Base-by-base conservation (phyloP, 139 green algal genomes). In the Closterium sp. region DNA sequence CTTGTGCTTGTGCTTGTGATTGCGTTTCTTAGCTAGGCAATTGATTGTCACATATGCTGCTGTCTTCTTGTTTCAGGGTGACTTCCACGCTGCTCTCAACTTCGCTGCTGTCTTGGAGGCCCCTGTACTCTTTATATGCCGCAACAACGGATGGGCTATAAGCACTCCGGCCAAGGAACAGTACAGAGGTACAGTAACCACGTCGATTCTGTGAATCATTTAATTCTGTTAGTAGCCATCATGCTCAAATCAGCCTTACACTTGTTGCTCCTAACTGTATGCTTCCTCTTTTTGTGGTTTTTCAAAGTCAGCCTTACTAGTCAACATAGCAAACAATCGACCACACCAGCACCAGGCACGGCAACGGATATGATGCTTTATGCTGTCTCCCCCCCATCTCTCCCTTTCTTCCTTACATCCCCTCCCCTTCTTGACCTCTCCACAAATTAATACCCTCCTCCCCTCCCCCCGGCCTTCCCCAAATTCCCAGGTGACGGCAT, bases 71-170 rank as follows among this genome's bases (percentile, higher is more conserved):
- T 66, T 12, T 23, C 69, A 99, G 93, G 97, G 97, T 0, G 97
- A 99, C 95, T 98, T 97, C 31, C 97, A 99, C 92, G 97, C 97
- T 21, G 97, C 97, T 4, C 85, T 98, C 66, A 99, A 99, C 94
- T 99, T 99, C 96, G 96, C 97, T 1, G 96, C 97, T 5, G 97
- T 96, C 5, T 94, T 99, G 33, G 90, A 90, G 0, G 95, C 95
- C 3, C 97, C 97, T 19, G 94, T 96, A 2, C 31, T 99, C 10
- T 99, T 99, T 95, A 95, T 99, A 21, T 99, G 97, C 95, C 96
- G 97, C 88, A 99, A 99, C 96, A 99, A 99, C 90, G 97, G 97
- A 32, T 99, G 97, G 95, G 97, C 97, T 88, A 99, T 99, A 94
- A 96, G 93, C 91, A 99, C 97, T 9, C 97, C 97, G 1, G 95